A percentile compares a stretch with the other conserved stretches of the same genome.
These are phyloP conservation scores for Plenodomus lindquistii DNA, from an alignment of 2,329 filamentous ascomycete species.

Conservation along the genomic window DNA sequence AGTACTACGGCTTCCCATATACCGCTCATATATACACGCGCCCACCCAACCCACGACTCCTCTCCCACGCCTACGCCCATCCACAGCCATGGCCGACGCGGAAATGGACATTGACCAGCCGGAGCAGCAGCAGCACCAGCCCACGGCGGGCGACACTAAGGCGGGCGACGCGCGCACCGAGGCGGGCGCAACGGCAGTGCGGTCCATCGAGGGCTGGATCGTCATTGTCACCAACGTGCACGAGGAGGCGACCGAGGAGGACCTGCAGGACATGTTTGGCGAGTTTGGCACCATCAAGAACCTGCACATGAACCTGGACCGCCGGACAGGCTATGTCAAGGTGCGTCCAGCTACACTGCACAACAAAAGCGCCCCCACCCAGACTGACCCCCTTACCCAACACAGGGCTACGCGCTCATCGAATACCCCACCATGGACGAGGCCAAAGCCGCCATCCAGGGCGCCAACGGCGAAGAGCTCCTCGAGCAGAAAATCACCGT, in stretches of 20 bases:
- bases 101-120: slow-evolving; percentile 52
- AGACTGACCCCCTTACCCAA: slow-evolving; percentile 5
- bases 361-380: background rate
- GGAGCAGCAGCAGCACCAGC: slow-evolving; percentile 42
- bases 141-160: slow-evolving; percentile 49
- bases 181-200: slow-evolving; percentile 76
- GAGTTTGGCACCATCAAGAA: slow-evolving; percentile 89
- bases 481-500: slow-evolving; percentile 80
- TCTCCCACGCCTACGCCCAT: slow-evolving; percentile 3
- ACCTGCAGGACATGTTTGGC: slow-evolving; percentile 77
- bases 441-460: slow-evolving; percentile 79
- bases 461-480: slow-evolving; percentile 75
- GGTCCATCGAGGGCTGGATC: slow-evolving; percentile 89
- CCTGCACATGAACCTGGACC: slow-evolving; percentile 79
- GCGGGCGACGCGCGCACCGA: slow-evolving; percentile 71
- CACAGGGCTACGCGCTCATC: slow-evolving; percentile 80
- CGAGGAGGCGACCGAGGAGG: slow-evolving; percentile 84
- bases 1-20: background rate
- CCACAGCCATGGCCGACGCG: slow-evolving; percentile 48
- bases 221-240: slow-evolving; percentile 85
- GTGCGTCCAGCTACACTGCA: slow-evolving; percentile 49
- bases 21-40: background rate
- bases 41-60: slow-evolving; percentile 3
- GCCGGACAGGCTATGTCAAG: slow-evolving; percentile 85
- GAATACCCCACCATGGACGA: slow-evolving; percentile 81